Conservation (phyloP, 345 rosid species). For the Populus tremula region DNA sequence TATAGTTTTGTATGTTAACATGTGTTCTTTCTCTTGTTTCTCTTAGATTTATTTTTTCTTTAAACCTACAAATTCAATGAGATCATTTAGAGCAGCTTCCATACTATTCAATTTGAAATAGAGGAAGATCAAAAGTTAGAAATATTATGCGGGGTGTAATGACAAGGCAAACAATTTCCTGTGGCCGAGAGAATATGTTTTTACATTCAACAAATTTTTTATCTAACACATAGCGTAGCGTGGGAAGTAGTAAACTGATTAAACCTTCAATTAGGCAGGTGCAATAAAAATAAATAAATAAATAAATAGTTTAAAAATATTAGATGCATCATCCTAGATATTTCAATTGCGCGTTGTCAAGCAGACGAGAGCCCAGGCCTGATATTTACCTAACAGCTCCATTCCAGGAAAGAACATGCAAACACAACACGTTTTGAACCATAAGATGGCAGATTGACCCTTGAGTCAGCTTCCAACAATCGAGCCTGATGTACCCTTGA, state of each 20-base stretch:
- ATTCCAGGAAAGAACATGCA: background rate
- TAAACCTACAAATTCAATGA: too few species aligned
- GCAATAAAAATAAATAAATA: background rate
- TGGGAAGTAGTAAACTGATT: background rate
- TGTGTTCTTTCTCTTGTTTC: too few species aligned
- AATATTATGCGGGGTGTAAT: too few species aligned
- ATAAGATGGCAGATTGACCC: background rate
- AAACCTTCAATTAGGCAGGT: background rate
- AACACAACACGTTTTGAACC: background rate
- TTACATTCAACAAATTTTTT: too few species aligned
- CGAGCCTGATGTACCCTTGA: background rate
- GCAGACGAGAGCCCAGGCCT: background rate
- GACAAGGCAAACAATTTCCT: too few species aligned
- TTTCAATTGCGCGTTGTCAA: background rate
- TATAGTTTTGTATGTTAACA: too few species aligned
- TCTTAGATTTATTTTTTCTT: too few species aligned
- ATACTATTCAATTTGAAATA: too few species aligned
- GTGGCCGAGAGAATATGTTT: too few species aligned
- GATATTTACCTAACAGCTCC: background rate
- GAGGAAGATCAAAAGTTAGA: too few species aligned
- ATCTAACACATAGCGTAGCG: too few species aligned
- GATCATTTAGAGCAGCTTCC: too few species aligned
- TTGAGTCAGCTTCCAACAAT: background rate
- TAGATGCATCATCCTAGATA: conserved; percentile 4
- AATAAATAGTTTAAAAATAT: background rate